Evolutionary conservation across 768 basidiomycete species (phyloP), one percentile per base, ranked within the genome.

Genomic region (Tephrocybe sp.): DNA sequence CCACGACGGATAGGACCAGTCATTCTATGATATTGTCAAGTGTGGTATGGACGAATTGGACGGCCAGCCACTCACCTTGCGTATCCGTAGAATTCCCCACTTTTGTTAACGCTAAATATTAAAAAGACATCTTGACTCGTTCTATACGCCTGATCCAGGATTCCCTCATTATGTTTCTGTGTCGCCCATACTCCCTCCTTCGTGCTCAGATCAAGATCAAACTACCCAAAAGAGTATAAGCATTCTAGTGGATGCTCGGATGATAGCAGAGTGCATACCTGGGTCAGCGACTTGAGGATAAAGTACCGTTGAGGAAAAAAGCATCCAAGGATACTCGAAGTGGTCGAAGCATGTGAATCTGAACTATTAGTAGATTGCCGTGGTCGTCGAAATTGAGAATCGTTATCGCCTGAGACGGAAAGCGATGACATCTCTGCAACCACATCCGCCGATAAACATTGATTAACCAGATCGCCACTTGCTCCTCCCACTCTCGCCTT

Each of bases 1-100:
- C 76, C 75, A 30, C 67, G 74, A 9, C 72, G 68, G 32, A 92
- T 76, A 8, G 82, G 78, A 5, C 88, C 80, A 8, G 74, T 67
- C 91, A 93, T 92, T 62, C 89, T 89, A 44, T 38, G 2, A 45
- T 30, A 23, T 19, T 22, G n/a, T 31, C 22, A 35, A 7, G 16
- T 5, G 39, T 32, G 5, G 14, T n/a, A 22, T 45, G 9, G 4
- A 30, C 11, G 38, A 19, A n/a, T n/a, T n/a, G n/a, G n/a, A n/a
- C n/a, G n/a, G n/a, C n/a, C 13, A 16, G 31, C 14, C 20, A 69
- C 73, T 53, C 68, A 92, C 84, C 79, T 83, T 10, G 92, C 94
- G 63, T 91, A 95, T 17, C 95, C 95, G 61, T 88, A 97, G 63
- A 97, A 98, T 65, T 92, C 92, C 32, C 96, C 93, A 50, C 88